Base-by-base conservation (phyloP, 2,329 filamentous ascomycete species). In the Didymella arachidicola region DNA sequence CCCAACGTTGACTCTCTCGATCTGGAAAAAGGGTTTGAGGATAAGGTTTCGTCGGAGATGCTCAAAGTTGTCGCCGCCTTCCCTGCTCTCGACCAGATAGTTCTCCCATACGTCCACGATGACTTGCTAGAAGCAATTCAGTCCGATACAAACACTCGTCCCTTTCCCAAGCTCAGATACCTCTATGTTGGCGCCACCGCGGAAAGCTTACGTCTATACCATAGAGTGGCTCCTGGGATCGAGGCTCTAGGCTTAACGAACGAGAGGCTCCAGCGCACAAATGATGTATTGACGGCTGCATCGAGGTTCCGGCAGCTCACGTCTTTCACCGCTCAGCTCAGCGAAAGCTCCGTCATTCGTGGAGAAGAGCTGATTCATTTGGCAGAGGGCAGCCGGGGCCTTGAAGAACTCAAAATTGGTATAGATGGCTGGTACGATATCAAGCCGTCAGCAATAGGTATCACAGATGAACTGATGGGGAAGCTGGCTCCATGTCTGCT, bases 131-230 rank as follows among this genome's bases (percentile, higher is more conserved):
- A 12, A 12, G n/a, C 14, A 4, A 16, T 52, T 4, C 25, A 26
- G 41, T n/a, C 41, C 2, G 41, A 43, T n/a, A 12, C 41, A 27
- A 25, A 43, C 41, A 25, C 25, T 1, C 19, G 14, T 10, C 8
- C 25, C 4, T 52, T 52, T 36, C 38, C 48, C 29, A 30, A 25
- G 26, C 27, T 51, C 38, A 51, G 18, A 26, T 43, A 51, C 38
- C 27, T 51, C 3, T 51, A 43, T 14, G 34, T 26, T n/a, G 27
- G 48, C 27, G 48, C 38, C 2, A 34, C 36, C 2, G 38, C 48
- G 4, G 19, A 12, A 8, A 34, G 26, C 7, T 25, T 51, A 12
- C 27, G 30, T 16, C 19, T 52, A 7, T 7, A 43, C 14, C 39
- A 26, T 43, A 14, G 16, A 26, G 32, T 52, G 3, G 47, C 41